Base-by-base conservation (phyloP, 192 early-diverging fungal species). In the Diversispora eburnea region DNA sequence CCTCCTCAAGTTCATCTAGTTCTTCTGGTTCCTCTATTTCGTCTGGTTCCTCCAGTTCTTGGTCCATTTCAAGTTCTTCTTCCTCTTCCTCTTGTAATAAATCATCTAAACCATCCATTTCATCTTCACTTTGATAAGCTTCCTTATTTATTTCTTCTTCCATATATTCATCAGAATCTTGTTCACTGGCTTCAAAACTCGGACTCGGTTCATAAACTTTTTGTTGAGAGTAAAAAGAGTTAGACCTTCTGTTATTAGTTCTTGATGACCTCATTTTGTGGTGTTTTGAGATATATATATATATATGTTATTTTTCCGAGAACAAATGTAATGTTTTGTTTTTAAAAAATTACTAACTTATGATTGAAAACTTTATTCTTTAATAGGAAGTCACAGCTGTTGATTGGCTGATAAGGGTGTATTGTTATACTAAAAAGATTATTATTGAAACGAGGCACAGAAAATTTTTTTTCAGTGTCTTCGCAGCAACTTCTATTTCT, bases 61-160 rank as follows among this genome's bases (percentile, higher is more conserved):
- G 64, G 33, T 67, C 59, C 48, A 60, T 55, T 12, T 76, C 75
- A 3, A 68, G 22, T 25, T 79, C 74, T 6, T 64, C 74, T 22
- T 77, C 70, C 4, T 76, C 78, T 7, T 78, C 78, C 10, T 80
- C 79, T 33, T 77, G 77, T 22, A 73, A 67, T 75, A 80, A 80
- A 74, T 76, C 77, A 10, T 19, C 72, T 46, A 77, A 70, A 1
- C 77, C 78, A 10, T 68, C 66, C 39, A 62, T 66, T 19, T 72
- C 75, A 33, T 78, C 75, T 9, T 63, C 76, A 1, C 72, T 67
- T 10, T 73, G 76, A 3, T 82, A 76, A 49, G 63, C 76, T 39
- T 54, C 61, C 8, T 54, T 25, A 42, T 8, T 42, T 49, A 25
- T 61, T 10, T 63, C 72, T 41, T 22, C 5, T 13, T 61, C 20